A percentile compares a stretch with the other conserved stretches of the same genome.
These are phyloP conservation scores for Phytophthora fragariaefolia DNA, from an alignment of 352 stramenopile species.

Conservation along the genomic window DNA sequence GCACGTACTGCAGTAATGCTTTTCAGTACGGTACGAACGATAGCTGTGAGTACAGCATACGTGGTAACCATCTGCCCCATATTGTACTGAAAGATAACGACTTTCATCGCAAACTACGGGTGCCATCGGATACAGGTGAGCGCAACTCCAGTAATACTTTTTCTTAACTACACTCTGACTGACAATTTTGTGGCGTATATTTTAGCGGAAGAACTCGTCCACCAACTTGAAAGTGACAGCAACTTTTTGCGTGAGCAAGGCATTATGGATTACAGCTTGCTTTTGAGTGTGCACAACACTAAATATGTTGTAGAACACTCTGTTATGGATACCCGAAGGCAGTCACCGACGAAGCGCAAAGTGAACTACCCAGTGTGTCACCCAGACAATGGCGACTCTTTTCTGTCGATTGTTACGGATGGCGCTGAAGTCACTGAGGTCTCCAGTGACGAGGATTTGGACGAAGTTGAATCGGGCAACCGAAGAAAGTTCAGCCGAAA, in stretches of 20 bases:
- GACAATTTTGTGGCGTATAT: too few relatives aligned
- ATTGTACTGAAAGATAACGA: conserved; percentile 89
- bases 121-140: conserved; percentile 62
- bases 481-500: conserved; percentile 63
- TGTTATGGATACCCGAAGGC: conserved; percentile 41
- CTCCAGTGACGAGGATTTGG: conserved; percentile 61
- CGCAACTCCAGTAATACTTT: neutral
- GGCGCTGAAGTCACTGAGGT: conserved; percentile 39
- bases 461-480: conserved; percentile 61
- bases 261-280: conserved; percentile 91
- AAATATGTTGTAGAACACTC: conserved; percentile 86
- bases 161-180: too few relatives aligned
- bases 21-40: conserved; percentile 79
- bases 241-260: conserved; percentile 78
- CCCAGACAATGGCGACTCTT: conserved; percentile 55
- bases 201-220: conserved; percentile 60
- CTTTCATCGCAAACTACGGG: conserved; percentile 83
- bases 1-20: conserved; percentile 84
- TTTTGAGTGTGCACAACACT: conserved; percentile 87
- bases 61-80: conserved; percentile 78
- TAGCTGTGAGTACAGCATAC: conserved; percentile 80
- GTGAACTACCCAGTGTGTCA: conserved; percentile 79
- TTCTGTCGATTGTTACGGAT: conserved; percentile 45
- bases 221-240: conserved; percentile 74
- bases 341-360: conserved; percentile 73